phyloP scores from a whole-genome alignment of 768 basidiomycete species.

The Trametes sanguinea region DNA sequence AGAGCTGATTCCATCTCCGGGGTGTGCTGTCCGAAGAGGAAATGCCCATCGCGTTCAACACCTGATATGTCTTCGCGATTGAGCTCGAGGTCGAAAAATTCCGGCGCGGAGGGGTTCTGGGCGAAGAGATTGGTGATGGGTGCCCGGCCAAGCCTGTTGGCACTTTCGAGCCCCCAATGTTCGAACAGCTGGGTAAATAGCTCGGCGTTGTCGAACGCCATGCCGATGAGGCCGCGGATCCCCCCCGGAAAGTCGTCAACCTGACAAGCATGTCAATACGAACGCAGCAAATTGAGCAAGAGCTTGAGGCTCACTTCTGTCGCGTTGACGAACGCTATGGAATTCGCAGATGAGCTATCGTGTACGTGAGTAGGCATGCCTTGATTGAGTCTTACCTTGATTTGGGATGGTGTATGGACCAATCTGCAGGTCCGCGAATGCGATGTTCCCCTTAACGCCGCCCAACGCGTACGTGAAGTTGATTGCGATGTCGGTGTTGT shows the following conservation, averaged over 20 bases:
- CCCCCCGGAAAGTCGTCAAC: slow-evolving; percentile 44
- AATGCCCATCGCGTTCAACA: slow-evolving; percentile 28
- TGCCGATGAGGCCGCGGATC: slow-evolving; percentile 67
- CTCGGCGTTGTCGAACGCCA: slow-evolving; percentile 76
- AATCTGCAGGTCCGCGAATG: slow-evolving; percentile 38
- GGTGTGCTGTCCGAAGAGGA: slow-evolving; percentile 31
- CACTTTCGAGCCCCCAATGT: slow-evolving; percentile 12
- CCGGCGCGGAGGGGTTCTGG: slow-evolving; percentile 25
- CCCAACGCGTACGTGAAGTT: slow-evolving; percentile 44
- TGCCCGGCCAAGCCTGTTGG: slow-evolving; percentile 18
- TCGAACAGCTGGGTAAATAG: slow-evolving; percentile 45
- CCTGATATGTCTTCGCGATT: slow-evolving; percentile 24
- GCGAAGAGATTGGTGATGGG: slow-evolving; percentile 28
- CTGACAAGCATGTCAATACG: background rate
- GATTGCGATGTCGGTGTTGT: slow-evolving; percentile 34
- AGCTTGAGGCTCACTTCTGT: slow-evolving; percentile 1
- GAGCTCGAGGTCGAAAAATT: slow-evolving; percentile 29
- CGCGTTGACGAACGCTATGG: slow-evolving; percentile 51
- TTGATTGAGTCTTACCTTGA: slow-evolving; percentile 50
- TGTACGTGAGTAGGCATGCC: too few species aligned
- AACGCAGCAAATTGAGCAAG: background rate
- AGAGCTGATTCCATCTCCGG: slow-evolving; percentile 13
- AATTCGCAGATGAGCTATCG: background rate
- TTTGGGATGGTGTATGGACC: slow-evolving; percentile 47
- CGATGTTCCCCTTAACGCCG: slow-evolving; percentile 39